A percentile compares a stretch with the other conserved stretches of the same genome.
These are phyloP conservation scores for Fomitopsis schrenkii DNA, from an alignment of 1,284 basidiomycete genomes.

Conservation along the genomic window DNA sequence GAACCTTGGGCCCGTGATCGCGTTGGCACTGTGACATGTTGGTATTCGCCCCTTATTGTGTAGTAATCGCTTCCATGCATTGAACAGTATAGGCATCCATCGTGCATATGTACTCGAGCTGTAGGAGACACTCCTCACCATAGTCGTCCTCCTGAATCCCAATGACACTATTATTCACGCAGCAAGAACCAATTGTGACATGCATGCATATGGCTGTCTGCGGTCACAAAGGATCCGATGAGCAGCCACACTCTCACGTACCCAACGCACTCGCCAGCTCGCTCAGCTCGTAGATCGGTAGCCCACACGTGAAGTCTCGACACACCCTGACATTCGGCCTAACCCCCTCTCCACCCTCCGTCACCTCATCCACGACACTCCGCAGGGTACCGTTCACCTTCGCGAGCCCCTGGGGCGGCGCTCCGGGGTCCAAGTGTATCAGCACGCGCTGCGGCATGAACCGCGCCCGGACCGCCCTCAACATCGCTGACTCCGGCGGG, in stretches of 20 bases:
- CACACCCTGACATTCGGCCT: constrained; percentile 22
- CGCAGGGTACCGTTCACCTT: constrained; percentile 20
- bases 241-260: background rate
- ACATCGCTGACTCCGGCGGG: constrained; percentile 10
- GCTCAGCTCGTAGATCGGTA: constrained; percentile 20
- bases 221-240: too few species aligned
- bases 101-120: too few species aligned
- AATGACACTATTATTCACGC: too few species aligned
- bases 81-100: too few species aligned
- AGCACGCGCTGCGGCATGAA: constrained; percentile 27
- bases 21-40: too few species aligned
- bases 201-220: too few species aligned
- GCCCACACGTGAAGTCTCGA: constrained; percentile 25
- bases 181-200: too few species aligned
- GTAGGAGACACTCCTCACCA: too few species aligned
- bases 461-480: constrained; percentile 14
- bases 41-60: too few species aligned
- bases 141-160: too few species aligned
- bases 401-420: constrained; percentile 20
- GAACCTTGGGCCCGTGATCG: background rate
- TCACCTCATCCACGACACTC: constrained; percentile 15
- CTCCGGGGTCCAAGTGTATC: constrained; percentile 20
- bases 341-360: constrained; percentile 2
- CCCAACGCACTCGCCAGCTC: constrained; percentile 13
- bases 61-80: too few species aligned